Evolutionary conservation across 2,329 filamentous ascomycete genomes (phyloP).

Genomic region (Cryphonectria radicalis): DNA sequence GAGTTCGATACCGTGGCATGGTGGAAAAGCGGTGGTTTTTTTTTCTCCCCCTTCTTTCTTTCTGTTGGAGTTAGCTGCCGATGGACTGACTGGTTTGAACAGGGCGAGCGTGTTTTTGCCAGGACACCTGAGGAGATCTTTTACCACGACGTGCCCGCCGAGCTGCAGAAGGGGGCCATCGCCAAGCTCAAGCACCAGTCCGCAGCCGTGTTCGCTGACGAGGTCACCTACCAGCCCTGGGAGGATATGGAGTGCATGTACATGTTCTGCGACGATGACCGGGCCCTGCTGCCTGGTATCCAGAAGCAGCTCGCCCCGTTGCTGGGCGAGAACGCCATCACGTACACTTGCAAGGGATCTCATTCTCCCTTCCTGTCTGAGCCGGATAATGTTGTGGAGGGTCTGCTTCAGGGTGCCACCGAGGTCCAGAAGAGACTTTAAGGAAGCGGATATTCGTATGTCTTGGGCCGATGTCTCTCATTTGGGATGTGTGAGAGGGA

Average conservation of each 20-base stretch:
- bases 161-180: constrained; percentile 25
- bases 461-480: not conserved
- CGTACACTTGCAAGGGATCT: constrained; percentile 23
- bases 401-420: constrained; percentile 21
- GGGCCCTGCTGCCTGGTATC: constrained; percentile 25
- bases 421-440: constrained; percentile 24
- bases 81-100: constrained; percentile 3
- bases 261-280: constrained; percentile 32
- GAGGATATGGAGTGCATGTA: constrained; percentile 33
- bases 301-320: constrained; percentile 28
- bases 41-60: too few species aligned
- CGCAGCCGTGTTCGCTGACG: constrained; percentile 29
- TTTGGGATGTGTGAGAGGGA: not conserved
- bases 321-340: constrained; percentile 26
- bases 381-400: constrained; percentile 25
- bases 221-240: constrained; percentile 33
- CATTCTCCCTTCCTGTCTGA: constrained; percentile 32
- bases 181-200: constrained; percentile 31
- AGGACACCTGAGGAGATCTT: constrained; percentile 29
- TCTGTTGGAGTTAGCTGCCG: too few species aligned
- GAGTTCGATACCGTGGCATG: not conserved
- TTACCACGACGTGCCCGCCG: constrained; percentile 32
- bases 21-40: too few species aligned
- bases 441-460: not conserved
- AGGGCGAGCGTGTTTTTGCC: constrained; percentile 29